Conservation (phyloP, 2,329 filamentous ascomycete species). For the Pseudopyrenochaeta lycopersici region DNA sequence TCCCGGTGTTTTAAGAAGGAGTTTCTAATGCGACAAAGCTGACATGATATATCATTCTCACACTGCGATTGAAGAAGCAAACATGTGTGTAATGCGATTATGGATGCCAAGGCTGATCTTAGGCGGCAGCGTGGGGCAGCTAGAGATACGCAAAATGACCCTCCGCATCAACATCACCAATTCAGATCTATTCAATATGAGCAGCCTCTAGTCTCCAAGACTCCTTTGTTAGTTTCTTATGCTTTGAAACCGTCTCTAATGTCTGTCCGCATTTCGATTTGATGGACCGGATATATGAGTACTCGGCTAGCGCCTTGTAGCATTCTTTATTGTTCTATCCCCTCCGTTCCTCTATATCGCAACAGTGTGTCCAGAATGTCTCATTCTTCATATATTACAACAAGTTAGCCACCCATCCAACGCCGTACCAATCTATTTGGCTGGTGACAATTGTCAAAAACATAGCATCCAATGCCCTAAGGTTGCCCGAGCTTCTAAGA, state of each 20-base stretch:
- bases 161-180: neutral
- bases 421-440: slow-evolving; percentile 6
- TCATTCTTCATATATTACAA: slow-evolving; percentile 3
- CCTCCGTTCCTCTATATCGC: neutral
- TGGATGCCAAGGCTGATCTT: slow-evolving; percentile 26
- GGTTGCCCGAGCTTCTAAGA: slow-evolving; percentile 12
- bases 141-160: neutral
- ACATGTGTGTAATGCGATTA: slow-evolving; percentile 30
- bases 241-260: too few relatives aligned
- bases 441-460: neutral
- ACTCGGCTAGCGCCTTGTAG: too few relatives aligned
- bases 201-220: too few relatives aligned
- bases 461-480: neutral
- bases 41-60: slow-evolving; percentile 5
- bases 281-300: too few relatives aligned
- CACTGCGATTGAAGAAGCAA: slow-evolving; percentile 12
- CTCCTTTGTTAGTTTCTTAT: too few relatives aligned
- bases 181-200: neutral
- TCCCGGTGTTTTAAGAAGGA: neutral
- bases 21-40: slow-evolving; percentile 2
- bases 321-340: neutral
- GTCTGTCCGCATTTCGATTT: too few relatives aligned
- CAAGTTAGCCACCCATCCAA: neutral
- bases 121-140: slow-evolving; percentile 28
- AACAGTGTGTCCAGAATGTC: neutral